These are phyloP conservation scores for Boletus coccyginus DNA, from an alignment of 768 basidiomycete genomes.

Conservation along the genomic window DNA sequence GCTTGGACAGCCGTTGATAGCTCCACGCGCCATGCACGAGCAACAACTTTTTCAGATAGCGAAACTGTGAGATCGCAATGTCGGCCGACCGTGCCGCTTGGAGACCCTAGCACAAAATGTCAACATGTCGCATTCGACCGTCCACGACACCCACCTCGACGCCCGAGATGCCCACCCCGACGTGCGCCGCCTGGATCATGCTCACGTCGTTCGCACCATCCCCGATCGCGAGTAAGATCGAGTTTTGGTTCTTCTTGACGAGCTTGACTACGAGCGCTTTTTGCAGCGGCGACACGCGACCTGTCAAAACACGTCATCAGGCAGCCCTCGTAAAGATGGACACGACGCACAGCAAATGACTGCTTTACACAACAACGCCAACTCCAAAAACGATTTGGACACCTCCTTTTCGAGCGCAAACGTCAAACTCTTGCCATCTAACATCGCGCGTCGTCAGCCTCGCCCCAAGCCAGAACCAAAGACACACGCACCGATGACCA, in stretches of 20 bases:
- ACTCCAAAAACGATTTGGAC: too few species aligned
- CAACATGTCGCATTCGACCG: too few species aligned
- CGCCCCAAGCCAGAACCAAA: not conserved
- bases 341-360: too few species aligned
- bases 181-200: conserved; percentile 99
- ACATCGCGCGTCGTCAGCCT: conserved; percentile 25
- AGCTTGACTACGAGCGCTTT: too few species aligned
- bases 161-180: conserved; percentile 96
- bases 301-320: too few species aligned
- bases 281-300: too few species aligned
- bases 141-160: conserved; percentile 49
- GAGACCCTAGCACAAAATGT: too few species aligned
- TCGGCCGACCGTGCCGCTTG: too few species aligned
- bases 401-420: too few species aligned
- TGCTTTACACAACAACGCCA: too few species aligned
- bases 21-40: conserved; percentile 99
- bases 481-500: conserved; percentile 75
- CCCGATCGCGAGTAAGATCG: conserved; percentile 94
- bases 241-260: conserved; percentile 59
- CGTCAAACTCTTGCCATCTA: too few species aligned
- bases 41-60: conserved; percentile 89
- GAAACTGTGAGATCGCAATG: conserved; percentile 87
- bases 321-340: too few species aligned
- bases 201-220: conserved; percentile 98
- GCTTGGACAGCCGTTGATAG: conserved; percentile 90